phyloP scores from a whole-genome alignment of 2,329 filamentous ascomycete genomes.

The Chalara sp. region DNA sequence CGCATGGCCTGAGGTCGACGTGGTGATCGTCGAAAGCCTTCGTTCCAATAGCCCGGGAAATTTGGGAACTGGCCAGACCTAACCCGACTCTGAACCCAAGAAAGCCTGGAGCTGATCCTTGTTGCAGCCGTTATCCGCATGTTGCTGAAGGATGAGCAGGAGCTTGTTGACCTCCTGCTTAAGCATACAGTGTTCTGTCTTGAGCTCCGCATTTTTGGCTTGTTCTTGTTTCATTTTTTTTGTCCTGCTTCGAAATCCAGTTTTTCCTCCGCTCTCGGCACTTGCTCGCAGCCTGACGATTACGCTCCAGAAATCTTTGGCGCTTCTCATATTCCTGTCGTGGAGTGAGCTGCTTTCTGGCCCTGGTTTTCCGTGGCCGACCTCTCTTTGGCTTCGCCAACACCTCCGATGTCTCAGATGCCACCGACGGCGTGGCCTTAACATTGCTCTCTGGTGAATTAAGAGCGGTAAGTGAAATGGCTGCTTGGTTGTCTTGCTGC shows the following conservation, averaged over 20 bases:
- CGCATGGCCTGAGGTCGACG: background rate
- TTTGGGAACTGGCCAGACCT: background rate
- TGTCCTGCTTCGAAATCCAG: constrained; percentile 15
- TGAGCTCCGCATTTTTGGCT: background rate
- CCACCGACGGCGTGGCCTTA: background rate
- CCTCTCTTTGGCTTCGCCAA: background rate
- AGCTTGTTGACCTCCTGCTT: background rate
- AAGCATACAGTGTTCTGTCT: background rate
- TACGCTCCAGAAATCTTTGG: constrained; percentile 54
- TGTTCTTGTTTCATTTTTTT: background rate
- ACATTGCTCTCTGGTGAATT: no score
- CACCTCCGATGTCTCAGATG: background rate
- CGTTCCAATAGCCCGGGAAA: no score
- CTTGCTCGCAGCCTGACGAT: constrained; percentile 66
- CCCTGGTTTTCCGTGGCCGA: background rate
- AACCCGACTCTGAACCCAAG: background rate
- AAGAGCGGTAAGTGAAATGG: no score
- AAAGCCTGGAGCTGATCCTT: background rate
- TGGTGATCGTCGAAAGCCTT: no score
- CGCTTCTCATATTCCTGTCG: constrained; percentile 4
- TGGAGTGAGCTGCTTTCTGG: constrained; percentile 4
- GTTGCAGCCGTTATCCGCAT: background rate
- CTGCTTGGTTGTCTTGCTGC: no score
- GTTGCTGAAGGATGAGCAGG: background rate
- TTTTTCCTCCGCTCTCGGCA: constrained; percentile 62